Percentiles rank a stretch among this genome's conserved stretches.
These are phyloP conservation scores for Berkeleyomyces rouxiae DNA, from an alignment of 2,329 filamentous ascomycete species.

Conservation along the genomic window DNA sequence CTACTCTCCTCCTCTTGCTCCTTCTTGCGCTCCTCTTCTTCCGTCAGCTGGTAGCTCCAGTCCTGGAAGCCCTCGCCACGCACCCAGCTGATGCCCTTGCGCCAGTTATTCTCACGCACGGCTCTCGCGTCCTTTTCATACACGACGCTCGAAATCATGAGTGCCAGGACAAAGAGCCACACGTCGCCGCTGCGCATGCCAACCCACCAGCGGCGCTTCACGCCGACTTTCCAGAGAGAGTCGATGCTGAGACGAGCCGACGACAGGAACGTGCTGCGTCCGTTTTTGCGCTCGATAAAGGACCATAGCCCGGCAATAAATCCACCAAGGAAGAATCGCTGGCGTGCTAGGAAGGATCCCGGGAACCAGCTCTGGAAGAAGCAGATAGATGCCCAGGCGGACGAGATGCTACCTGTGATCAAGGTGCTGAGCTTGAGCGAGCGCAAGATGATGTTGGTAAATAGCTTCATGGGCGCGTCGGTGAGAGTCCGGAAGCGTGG, in stretches of 20 bases:
- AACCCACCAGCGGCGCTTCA: constrained; percentile 77
- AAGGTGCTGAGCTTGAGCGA: constrained; percentile 64
- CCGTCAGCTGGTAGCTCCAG: constrained; percentile 38
- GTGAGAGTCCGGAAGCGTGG: constrained; percentile 53
- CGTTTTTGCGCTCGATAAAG: constrained; percentile 50
- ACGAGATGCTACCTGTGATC: constrained; percentile 62
- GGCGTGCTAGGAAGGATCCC: constrained; percentile 54
- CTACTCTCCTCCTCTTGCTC: constrained; percentile 19
- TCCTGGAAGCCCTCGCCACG: constrained; percentile 63
- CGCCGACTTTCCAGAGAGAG: constrained; percentile 81
- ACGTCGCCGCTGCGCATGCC: constrained; percentile 72
- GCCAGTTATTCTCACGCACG: constrained; percentile 47
- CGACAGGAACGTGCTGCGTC: constrained; percentile 60
- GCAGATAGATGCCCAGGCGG: constrained; percentile 78
- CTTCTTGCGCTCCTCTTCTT: constrained; percentile 25
- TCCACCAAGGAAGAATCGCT: constrained; percentile 80
- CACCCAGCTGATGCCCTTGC: constrained; percentile 58
- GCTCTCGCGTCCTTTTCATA: constrained; percentile 56
- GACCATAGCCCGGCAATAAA: constrained; percentile 76
- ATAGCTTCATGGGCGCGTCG: constrained; percentile 47
- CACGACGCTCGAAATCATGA: constrained; percentile 62
- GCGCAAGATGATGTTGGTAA: constrained; percentile 43
- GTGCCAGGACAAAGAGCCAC: constrained; percentile 60
- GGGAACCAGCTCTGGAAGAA: constrained; percentile 72
- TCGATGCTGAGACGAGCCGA: constrained; percentile 63